Base-by-base conservation (phyloP, 75 land plant genomes). In the Ceratopteris richardii region DNA sequence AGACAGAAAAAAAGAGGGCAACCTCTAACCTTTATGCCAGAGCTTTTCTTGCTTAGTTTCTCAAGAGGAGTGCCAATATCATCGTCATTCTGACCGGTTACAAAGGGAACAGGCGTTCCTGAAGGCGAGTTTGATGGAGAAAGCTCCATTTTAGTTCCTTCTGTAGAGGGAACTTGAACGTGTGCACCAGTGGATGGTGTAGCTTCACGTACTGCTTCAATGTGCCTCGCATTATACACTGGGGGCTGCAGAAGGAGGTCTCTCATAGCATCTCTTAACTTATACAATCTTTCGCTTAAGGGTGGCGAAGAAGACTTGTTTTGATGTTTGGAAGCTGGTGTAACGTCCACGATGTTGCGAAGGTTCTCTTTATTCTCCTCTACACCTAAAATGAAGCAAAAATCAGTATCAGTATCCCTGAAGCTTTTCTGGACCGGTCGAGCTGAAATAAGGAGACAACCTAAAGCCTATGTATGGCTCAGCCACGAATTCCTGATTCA, bases 11-110 rank as follows among this genome's bases (percentile, higher is more conserved):
- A n/a, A n/a, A n/a, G n/a, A n/a, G n/a, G n/a, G n/a, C n/a, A n/a
- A n/a, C n/a, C n/a, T n/a, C n/a, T 17, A 39, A 89, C 96, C 90
- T 85, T 86, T 57, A 85, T 55, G 19, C 66, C 77, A 19, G 77
- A 72, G 48, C 80, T 72, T 0, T 23, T 58, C 20, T 69, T 56
- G 62, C 64, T 57, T 16, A 82, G 83, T 30, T 71, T 82, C 19
- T 75, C 77, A 13, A 85, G 68, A n/a, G 89, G 83, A 12, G 85
- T 82, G 11, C 54, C 69, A 22, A 31, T 36, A 26, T 29, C 18
- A 28, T 31, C 39, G 31, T 31, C 39, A 31, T 17, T 17, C 29
- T 31, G n/a, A 31, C 1, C 31, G 2, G 13, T 29, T 37, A 17
- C 1, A 16, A 6, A 14, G 14, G 17, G 22, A 17, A 46, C 12